A percentile compares a stretch with the other conserved stretches of the same genome.
Evolutionary conservation across 495 filamentous ascomycete genomes (phyloP).

Genomic region (Penicillium desertorum): DNA sequence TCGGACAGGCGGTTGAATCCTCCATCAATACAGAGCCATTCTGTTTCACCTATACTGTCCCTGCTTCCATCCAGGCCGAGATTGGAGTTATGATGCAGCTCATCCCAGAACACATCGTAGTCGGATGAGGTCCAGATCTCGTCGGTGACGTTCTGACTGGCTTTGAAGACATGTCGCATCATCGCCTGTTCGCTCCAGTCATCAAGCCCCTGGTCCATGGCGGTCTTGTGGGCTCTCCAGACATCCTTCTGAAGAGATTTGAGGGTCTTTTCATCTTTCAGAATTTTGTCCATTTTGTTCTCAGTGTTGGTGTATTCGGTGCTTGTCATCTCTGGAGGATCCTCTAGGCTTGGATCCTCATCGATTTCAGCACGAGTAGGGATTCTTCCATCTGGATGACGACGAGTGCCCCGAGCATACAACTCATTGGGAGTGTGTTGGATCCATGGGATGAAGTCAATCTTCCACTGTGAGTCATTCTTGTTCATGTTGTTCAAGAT

Average conservation of each 20-base stretch:
- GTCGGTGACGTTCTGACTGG: constrained; percentile 29
- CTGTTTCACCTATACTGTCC: constrained; percentile 16
- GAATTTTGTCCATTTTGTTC: constrained; percentile 19
- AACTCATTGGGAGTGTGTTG: constrained; percentile 55
- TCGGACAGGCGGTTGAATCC: constrained; percentile 29
- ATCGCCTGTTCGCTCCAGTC: constrained; percentile 34
- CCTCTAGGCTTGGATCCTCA: constrained; percentile 26
- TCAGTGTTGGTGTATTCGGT: constrained; percentile 17
- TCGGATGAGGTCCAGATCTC: constrained; percentile 26
- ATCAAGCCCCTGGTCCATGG: constrained; percentile 28
- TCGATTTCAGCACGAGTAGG: constrained; percentile 36
- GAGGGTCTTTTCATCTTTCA: constrained; percentile 21
- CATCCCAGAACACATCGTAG: constrained; percentile 31
- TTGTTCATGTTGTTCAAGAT: constrained; percentile 57
- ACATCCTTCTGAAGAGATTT: constrained; percentile 25
- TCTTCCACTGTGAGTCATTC: constrained; percentile 44
- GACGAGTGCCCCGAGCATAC: constrained; percentile 48
- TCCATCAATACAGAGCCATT: constrained; percentile 26
- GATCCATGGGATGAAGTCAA: constrained; percentile 66
- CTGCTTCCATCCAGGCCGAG: constrained; percentile 24
- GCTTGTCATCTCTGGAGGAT: constrained; percentile 7
- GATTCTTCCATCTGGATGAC: constrained; percentile 48
- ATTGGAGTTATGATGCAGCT: constrained; percentile 31
- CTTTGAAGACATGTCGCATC: constrained; percentile 27
- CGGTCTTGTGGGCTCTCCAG: constrained; percentile 24